Conservation (phyloP, 371 early-diverging fungal genomes). For the Zancudomyces culisetae region DNA sequence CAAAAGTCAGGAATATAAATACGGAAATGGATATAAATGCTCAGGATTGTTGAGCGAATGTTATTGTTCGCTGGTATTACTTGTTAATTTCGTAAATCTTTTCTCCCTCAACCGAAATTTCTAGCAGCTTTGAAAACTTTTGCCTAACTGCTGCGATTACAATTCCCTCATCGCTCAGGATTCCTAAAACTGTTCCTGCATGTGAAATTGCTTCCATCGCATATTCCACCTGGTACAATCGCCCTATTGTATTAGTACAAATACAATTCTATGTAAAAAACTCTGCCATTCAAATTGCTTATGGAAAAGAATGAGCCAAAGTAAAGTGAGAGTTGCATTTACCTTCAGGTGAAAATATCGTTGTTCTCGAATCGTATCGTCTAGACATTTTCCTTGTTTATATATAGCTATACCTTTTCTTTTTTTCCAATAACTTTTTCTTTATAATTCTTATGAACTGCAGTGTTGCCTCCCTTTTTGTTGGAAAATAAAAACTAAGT, state of each 20-base stretch:
- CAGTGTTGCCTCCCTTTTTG: no score
- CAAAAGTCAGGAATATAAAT: constrained; percentile 10
- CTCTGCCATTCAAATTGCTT: background rate
- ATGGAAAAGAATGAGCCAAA: background rate
- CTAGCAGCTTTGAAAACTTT: constrained; percentile 78
- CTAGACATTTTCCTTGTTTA: constrained; percentile 77
- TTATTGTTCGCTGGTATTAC: constrained; percentile 21
- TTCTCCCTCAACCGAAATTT: constrained; percentile 64
- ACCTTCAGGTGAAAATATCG: constrained; percentile 98
- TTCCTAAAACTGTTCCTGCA: constrained; percentile 92
- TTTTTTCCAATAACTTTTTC: no score
- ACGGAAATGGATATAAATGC: background rate
- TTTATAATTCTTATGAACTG: no score
- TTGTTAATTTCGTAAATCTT: constrained; percentile 94
- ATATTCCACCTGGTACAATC: constrained; percentile 98
- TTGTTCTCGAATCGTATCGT: constrained; percentile 93
- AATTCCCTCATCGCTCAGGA: constrained; percentile 83
- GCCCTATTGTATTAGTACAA: constrained; percentile 39
- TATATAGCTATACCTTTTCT: no score
- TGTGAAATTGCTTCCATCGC: constrained; percentile 99
- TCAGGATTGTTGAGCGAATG: background rate
- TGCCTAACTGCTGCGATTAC: constrained; percentile 96
- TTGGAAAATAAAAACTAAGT: no score
- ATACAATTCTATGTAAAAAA: no score
- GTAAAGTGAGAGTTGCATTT: constrained; percentile 5